Percentiles rank a stretch among this genome's conserved stretches.
Evolutionary conservation across 805 yeast genomes (phyloP).

Genomic region (Hagleromyces aurorensis): DNA sequence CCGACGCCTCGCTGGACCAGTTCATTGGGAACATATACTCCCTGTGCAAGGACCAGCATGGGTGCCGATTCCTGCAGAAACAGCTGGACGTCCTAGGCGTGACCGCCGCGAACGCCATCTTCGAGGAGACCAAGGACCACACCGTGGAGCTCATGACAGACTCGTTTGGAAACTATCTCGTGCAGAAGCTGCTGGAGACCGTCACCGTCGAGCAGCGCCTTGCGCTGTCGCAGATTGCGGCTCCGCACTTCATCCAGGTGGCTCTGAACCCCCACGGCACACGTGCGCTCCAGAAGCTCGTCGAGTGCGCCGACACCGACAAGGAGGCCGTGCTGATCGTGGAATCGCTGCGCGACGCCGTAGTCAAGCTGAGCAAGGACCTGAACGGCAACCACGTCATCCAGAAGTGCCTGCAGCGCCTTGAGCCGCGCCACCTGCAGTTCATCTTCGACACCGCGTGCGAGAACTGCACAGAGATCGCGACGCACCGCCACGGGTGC

Average conservation of each 20-base stretch:
- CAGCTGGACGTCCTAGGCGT: conserved; percentile 62
- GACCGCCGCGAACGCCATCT: conserved; percentile 66
- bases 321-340: conserved; percentile 66
- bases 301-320: conserved; percentile 67
- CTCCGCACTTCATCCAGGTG: conserved; percentile 65
- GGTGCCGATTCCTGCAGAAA: conserved; percentile 85
- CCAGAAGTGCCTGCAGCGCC: conserved; percentile 78
- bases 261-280: conserved; percentile 96
- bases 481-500: conserved; percentile 96
- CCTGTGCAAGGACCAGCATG: conserved; percentile 92
- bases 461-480: conserved; percentile 64
- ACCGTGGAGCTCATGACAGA: conserved; percentile 86
- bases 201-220: conserved; percentile 65
- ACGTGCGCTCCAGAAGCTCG: conserved; percentile 85
- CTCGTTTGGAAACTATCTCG: conserved; percentile 94
- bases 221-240: conserved; percentile 58
- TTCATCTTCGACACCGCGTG: conserved; percentile 86
- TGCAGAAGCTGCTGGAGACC: conserved; percentile 82
- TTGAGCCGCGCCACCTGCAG: conserved; percentile 62
- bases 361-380: conserved; percentile 77
- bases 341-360: conserved; percentile 53
- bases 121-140: conserved; percentile 68
- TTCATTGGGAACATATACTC: conserved; percentile 67
- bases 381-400: conserved; percentile 95
- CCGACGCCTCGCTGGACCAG: conserved; percentile 59